Percentiles rank a stretch among this genome's conserved stretches.
phyloP scores from a whole-genome alignment of 202 grass and related monocot genomes.

The Saccharum hybrid region DNA sequence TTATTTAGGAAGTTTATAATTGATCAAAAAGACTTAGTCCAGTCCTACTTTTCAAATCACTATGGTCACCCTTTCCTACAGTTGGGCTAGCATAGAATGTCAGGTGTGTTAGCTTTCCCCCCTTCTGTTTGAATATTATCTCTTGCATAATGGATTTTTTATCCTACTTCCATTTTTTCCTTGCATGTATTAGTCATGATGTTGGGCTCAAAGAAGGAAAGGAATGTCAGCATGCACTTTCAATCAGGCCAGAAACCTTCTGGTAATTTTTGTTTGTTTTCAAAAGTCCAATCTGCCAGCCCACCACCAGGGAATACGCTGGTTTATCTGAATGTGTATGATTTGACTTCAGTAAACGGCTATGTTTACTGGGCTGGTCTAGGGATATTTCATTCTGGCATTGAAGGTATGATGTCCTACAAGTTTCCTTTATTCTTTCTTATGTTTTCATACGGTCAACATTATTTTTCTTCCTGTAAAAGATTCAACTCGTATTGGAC shows the following conservation, averaged over 20 bases:
- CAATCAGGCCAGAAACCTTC: constrained; percentile 20
- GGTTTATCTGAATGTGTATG: constrained; percentile 34
- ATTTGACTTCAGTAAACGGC: constrained; percentile 23
- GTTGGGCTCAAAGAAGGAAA: constrained; percentile 12
- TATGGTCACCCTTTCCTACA: constrained; percentile 20
- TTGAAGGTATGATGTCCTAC: constrained; percentile 30
- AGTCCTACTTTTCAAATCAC: background rate
- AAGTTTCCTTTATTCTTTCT: background rate
- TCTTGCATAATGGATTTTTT: background rate
- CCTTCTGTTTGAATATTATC: background rate
- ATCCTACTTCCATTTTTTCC: background rate
- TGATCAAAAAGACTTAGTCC: constrained; percentile 17
- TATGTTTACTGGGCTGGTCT: constrained; percentile 37
- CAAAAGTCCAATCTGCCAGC: constrained; percentile 25
- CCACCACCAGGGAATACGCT: background rate
- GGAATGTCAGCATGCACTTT: background rate
- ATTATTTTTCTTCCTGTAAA: background rate
- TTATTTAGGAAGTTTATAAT: constrained; percentile 1
- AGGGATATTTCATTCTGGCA: constrained; percentile 37
- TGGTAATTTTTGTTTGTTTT: constrained; percentile 27
- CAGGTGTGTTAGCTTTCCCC: constrained; percentile 18
- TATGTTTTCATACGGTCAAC: background rate
- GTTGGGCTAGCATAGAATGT: background rate
- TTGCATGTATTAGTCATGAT: constrained; percentile 31
- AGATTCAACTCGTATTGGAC: background rate